These are phyloP conservation scores for Xerocomus amazonicus DNA, from an alignment of 1,284 basidiomycete species.

Conservation along the genomic window DNA sequence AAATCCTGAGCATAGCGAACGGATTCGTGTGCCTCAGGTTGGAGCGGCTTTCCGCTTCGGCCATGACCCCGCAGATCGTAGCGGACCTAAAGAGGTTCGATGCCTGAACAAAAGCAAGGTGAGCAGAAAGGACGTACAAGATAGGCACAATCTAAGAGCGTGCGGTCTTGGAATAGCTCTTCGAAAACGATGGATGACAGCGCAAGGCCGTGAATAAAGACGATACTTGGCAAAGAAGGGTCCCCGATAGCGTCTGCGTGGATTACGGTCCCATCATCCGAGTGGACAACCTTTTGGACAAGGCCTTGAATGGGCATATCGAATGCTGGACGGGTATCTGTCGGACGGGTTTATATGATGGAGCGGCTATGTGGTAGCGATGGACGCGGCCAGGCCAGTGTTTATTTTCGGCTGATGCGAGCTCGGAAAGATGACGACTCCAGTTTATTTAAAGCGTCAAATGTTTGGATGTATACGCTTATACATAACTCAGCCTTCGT, in stretches of 20 bases:
- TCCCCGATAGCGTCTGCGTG: slow-evolving; percentile 2
- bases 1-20: slow-evolving; percentile 10
- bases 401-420: background rate
- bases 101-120: background rate
- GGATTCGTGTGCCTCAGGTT: slow-evolving; percentile 4
- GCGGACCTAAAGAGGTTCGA: slow-evolving; percentile 1
- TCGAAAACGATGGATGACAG: slow-evolving; percentile 2
- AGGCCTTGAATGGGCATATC: slow-evolving; percentile 4
- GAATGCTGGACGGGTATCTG: background rate
- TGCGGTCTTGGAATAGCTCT: background rate
- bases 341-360: background rate
- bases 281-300: background rate
- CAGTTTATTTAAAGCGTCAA: no score
- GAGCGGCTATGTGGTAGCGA: background rate
- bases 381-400: background rate
- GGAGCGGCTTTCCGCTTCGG: slow-evolving; percentile 2
- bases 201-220: slow-evolving; percentile 3
- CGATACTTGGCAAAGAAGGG: background rate
- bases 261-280: slow-evolving; percentile 3
- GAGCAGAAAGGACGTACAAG: background rate
- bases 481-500: no score
- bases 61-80: slow-evolving; percentile 9
- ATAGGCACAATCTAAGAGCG: background rate
- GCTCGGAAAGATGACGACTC: background rate
- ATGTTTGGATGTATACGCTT: no score